Evolutionary conservation across 768 basidiomycete genomes (phyloP), one percentile per base, ranked within the genome.

Genomic region (Mycena crocata): DNA sequence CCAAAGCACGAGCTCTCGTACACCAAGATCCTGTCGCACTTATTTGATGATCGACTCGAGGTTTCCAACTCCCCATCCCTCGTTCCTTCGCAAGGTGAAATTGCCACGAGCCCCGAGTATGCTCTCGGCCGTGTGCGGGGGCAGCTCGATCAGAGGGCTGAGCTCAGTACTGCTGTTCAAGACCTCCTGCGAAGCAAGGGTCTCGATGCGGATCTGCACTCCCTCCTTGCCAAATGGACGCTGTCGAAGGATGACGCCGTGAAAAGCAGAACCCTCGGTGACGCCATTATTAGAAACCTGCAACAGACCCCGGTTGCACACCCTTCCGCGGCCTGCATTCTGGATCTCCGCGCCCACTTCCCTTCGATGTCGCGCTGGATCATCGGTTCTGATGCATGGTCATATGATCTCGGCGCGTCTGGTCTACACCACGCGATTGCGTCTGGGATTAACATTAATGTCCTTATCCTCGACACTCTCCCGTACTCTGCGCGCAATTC

Each of bases 361-460:
- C 81, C 87, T 44, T 82, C 89, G 10, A 83, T 83, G 39, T 95
- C 94, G 9, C 86, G 93, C 64, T 99, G 98, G 98, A 99, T 99
- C 78, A 92, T 99, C 71, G 96, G 97, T 23, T 98, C 96, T 23
- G 98, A 99, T 76, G 93, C 94, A 0, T 99, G 98, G 98, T 93
- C 96, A 0, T 95, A 98, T 76, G 98, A 99, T 79, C 89, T 99
- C 44, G 98, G 97, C 44, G 89, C 95, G 3, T 97, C 95, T 2
- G 98, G 97, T 51, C 83, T 99, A 40, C 97, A 99, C 77, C 98
- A 99, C 72, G 90, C 91, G 73, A 93, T 99, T 59, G 90, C 96
- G 23, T 97, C 96, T 8, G 89, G 91, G 23, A 86, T 96, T 62
- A 91, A 99, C 77, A 84, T 99, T 80, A 99, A 99, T 82, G 88